Conservation (phyloP, 2,329 filamentous ascomycete genomes). For the Fusarium palustre region DNA sequence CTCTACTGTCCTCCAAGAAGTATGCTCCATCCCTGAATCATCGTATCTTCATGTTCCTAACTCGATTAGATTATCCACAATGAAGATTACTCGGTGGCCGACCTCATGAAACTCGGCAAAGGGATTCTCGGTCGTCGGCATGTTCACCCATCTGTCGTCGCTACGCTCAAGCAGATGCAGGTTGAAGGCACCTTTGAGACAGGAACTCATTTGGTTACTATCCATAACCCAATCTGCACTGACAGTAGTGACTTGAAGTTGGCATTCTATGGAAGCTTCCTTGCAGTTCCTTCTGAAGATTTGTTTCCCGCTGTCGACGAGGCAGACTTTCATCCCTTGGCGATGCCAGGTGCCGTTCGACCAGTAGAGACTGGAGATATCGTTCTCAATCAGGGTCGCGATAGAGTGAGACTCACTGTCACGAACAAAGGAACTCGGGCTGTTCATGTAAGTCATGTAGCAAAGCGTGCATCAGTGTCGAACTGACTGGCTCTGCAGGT, state of each 20-base stretch:
- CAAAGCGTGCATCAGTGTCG: fast-evolving
- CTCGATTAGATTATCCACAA: background rate
- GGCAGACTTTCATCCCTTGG: background rate
- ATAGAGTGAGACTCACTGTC: background rate
- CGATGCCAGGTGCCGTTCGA: background rate
- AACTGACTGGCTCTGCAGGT: fast-evolving
- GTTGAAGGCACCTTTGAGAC: background rate
- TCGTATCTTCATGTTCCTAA: background rate
- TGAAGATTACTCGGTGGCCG: background rate
- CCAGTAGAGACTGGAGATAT: background rate
- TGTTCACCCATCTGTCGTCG: background rate
- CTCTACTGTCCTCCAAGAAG: background rate
- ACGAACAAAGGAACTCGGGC: background rate
- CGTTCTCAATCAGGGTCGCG: background rate
- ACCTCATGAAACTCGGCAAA: background rate
- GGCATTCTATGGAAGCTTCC: background rate
- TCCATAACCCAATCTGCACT: background rate
- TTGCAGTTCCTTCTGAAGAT: fast-evolving
- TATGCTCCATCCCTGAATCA: fast-evolving
- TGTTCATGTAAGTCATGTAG: background rate
- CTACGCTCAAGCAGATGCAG: background rate
- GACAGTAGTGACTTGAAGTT: background rate
- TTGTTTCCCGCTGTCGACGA: background rate
- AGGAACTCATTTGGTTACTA: background rate
- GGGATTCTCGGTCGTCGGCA: background rate